Evolutionary conservation across 1,139 yeast species (phyloP).

Genomic region (Maudiozyma humilis): DNA sequence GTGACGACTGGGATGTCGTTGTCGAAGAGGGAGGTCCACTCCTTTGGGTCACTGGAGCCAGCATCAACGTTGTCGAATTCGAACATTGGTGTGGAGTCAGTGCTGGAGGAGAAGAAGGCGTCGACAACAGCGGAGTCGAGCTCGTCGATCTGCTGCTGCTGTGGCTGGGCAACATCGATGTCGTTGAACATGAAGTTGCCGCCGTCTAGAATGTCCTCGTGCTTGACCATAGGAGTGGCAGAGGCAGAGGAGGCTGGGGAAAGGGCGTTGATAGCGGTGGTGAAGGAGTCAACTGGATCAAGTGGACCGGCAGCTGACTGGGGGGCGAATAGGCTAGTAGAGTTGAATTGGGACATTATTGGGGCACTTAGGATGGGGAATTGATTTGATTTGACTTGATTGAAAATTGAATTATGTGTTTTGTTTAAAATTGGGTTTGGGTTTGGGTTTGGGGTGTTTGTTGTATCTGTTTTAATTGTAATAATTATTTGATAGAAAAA

Average conservation of each 20-base stretch:
- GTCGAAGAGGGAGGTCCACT: slow-evolving; percentile 61
- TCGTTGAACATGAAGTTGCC: slow-evolving; percentile 13
- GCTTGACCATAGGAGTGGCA: slow-evolving; percentile 2
- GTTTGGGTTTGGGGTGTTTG: slow-evolving; percentile 2
- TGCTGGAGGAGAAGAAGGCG: slow-evolving; percentile 47
- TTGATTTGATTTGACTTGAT: slow-evolving; percentile 2
- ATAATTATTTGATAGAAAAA: too few species aligned
- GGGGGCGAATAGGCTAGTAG: slow-evolving; percentile 11
- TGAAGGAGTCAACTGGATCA: slow-evolving; percentile 6
- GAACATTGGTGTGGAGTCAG: slow-evolving; percentile 58
- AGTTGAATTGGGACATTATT: slow-evolving; percentile 13
- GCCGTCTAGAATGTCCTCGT: slow-evolving; percentile 31
- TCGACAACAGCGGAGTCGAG: slow-evolving; percentile 54
- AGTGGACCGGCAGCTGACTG: slow-evolving; percentile 4
- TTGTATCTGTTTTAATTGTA: slow-evolving; percentile 1
- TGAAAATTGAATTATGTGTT: not conserved
- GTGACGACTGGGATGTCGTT: slow-evolving; percentile 33
- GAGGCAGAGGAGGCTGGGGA: not conserved
- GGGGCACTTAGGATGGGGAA: not conserved
- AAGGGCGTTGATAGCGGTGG: slow-evolving; percentile 3
- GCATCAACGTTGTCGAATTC: slow-evolving; percentile 37
- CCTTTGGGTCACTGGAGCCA: slow-evolving; percentile 38
- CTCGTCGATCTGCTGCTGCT: slow-evolving; percentile 30
- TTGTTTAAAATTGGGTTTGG: slow-evolving; percentile 3
- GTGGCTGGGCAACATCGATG: slow-evolving; percentile 28